These are phyloP conservation scores for Crithidia sp. DNA, from an alignment of 208 protist genomes.

Conservation along the genomic window DNA sequence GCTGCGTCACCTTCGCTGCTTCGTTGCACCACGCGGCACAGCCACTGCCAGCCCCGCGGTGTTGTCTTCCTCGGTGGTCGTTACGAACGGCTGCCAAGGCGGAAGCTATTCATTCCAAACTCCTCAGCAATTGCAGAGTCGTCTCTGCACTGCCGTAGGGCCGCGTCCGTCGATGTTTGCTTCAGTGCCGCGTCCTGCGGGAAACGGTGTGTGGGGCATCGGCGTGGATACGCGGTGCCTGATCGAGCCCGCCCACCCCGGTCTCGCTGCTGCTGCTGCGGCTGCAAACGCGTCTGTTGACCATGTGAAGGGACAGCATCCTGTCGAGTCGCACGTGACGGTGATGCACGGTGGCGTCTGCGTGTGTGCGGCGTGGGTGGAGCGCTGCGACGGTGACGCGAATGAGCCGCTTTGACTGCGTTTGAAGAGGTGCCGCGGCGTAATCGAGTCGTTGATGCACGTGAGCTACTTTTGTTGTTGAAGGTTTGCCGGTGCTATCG, in stretches of 20 bases:
- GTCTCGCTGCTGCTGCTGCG: background rate
- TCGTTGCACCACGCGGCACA: constrained; percentile 16
- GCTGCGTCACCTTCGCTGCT: constrained; percentile 38
- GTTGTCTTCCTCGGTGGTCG: constrained; percentile 19
- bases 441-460: too few species aligned
- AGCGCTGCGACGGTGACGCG: constrained; percentile 7
- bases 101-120: background rate
- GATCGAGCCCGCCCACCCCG: constrained; percentile 24
- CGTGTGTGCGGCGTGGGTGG: constrained; percentile 20
- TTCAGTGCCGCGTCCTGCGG: constrained; percentile 15
- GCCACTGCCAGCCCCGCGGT: background rate
- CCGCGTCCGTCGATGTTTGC: background rate
- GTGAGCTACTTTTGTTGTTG: too few species aligned
- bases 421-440: background rate
- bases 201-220: constrained; percentile 17
- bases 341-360: constrained; percentile 24
- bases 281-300: too few species aligned
- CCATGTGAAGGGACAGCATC: too few species aligned
- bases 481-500: too few species aligned
- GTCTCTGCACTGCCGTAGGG: background rate
- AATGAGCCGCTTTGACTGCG: too few species aligned
- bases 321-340: constrained; percentile 12
- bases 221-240: constrained; percentile 28
- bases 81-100: constrained; percentile 26
- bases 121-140: constrained; percentile 5